Evolutionary conservation across 2,329 filamentous ascomycete species (phyloP), one percentile per base, ranked within the genome.

Genomic region (Stachybotrys chartarum): DNA sequence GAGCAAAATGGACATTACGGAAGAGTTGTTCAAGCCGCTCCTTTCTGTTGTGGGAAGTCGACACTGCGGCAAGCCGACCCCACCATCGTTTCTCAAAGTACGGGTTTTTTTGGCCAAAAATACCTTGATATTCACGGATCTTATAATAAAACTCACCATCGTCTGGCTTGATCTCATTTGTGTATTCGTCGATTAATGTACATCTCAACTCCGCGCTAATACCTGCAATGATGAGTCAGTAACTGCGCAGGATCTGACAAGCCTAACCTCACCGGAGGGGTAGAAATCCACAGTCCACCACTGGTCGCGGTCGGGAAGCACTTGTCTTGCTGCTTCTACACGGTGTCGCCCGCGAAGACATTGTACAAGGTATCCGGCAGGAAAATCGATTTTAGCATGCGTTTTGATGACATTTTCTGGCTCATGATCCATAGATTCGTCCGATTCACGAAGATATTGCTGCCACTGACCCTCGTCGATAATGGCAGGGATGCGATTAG

Each of bases 251-350:
- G 46, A n/a, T 48, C 46, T n/a, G 8, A 8, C 12, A 17, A 14
- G 17, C 10, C 46, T n/a, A 48, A 48, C 46, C 50, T 12, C 30
- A 68, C 65, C 60, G 57, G 63, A 58, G 11, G 61, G 54, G 54
- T 66, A 70, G n/a, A 70, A 54, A 57, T 70, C 63, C 2, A 70
- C 65, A 17, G 57, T 63, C 66, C 61, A 70, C 18, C 35, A 48
- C 30, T 44, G 12, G 30, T 52, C 53, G 18, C 30, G 30, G 17
- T 35, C 16, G 11, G 17, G 32, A 52, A 53, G 30, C 30, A 52
- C 50, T 50, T 56, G 17, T 30, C 47, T 45, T 12, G 47, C 55
- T 30, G 56, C 56, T 35, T 58, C 18, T 17, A 58, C 52, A 35
- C 62, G 57, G 59, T 68, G 56, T 51, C 56, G 55, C 24, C 67